These are phyloP conservation scores for Penicillium sp. DNA, from an alignment of 2,329 filamentous ascomycete genomes.

Conservation along the genomic window DNA sequence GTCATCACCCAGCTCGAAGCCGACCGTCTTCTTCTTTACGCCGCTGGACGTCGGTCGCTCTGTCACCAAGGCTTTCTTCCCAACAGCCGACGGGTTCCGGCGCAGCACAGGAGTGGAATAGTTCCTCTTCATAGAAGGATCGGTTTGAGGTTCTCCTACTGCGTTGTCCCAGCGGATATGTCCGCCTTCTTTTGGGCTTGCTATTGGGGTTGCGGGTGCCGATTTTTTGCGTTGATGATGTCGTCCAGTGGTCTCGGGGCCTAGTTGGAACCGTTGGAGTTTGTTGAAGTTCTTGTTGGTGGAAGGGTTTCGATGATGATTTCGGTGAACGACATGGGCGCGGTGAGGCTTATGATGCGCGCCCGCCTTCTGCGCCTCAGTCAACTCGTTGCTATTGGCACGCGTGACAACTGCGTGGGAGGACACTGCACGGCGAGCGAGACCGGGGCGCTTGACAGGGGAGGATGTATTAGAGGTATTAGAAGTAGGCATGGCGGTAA, in stretches of 20 bases:
- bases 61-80: constrained; percentile 42
- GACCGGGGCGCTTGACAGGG: constrained; percentile 42
- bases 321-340: constrained; percentile 46
- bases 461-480: constrained; percentile 32
- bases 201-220: constrained; percentile 44
- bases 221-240: constrained; percentile 51
- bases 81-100: constrained; percentile 39
- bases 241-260: constrained; percentile 32
- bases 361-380: constrained; percentile 33
- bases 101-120: constrained; percentile 45
- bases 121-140: constrained; percentile 47
- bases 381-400: constrained; percentile 34
- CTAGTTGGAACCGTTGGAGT: constrained; percentile 40
- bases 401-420: constrained; percentile 44
- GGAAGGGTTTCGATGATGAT: constrained; percentile 46
- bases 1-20: constrained; percentile 48
- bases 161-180: constrained; percentile 47
- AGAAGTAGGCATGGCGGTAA: constrained; percentile 25
- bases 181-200: constrained; percentile 40
- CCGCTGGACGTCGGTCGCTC: constrained; percentile 35
- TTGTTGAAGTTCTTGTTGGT: constrained; percentile 48
- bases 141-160: constrained; percentile 36
- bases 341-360: constrained; percentile 42
- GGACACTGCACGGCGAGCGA: constrained; percentile 43
- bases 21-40: constrained; percentile 49